A percentile compares a stretch with the other conserved stretches of the same genome.
phyloP scores from a whole-genome alignment of 345 rosid species.

The Trapa bicornis region DNA sequence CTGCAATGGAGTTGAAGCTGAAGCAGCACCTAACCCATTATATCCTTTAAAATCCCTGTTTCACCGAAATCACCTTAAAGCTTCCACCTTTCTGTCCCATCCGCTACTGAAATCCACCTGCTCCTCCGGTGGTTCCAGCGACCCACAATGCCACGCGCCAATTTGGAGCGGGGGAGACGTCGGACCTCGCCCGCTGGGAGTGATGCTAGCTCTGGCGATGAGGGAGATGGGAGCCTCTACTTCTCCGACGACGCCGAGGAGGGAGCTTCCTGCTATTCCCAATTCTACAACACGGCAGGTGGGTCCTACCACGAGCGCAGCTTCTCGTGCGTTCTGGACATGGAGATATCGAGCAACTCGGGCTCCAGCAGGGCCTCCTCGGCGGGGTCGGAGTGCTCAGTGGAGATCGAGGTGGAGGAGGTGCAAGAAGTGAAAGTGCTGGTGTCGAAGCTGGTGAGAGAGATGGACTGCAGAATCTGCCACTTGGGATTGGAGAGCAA shows the following conservation, averaged over 20 bases:
- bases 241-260: constrained; percentile 75
- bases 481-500: constrained; percentile 72
- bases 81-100: neutral
- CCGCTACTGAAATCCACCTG: neutral
- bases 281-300: constrained; percentile 65
- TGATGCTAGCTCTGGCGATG: constrained; percentile 23
- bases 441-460: constrained; percentile 33
- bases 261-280: constrained; percentile 63
- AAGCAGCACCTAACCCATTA: neutral
- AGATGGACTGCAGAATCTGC: constrained; percentile 77
- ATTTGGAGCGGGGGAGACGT: constrained; percentile 54
- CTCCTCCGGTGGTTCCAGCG: neutral
- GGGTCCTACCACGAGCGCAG: constrained; percentile 61
- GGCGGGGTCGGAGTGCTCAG: constrained; percentile 43
- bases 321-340: constrained; percentile 33
- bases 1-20: neutral
- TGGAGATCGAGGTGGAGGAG: constrained; percentile 30
- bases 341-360: constrained; percentile 16
- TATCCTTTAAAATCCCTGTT: neutral
- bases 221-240: constrained; percentile 23
- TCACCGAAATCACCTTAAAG: neutral
- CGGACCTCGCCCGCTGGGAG: constrained; percentile 14
- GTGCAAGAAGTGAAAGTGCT: constrained; percentile 29
- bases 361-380: constrained; percentile 51
- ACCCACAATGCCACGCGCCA: constrained; percentile 11